Evolutionary conservation across 345 rosid species (phyloP), one percentile per base, ranked within the genome.

Genomic region (Orychophragmus violaceus): DNA sequence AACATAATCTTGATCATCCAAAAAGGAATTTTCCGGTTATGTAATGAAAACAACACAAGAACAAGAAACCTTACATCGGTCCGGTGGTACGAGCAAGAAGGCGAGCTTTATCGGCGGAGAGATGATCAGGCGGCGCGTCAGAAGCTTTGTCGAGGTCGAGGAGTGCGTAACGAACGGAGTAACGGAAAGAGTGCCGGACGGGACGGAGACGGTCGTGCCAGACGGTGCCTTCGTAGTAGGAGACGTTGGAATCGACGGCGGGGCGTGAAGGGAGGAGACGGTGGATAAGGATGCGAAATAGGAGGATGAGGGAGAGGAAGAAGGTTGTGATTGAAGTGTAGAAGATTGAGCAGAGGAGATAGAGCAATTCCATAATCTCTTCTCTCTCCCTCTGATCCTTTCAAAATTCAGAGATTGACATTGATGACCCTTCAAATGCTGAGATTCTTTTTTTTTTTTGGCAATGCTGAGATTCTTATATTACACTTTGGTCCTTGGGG

Each of bases 121-220:
- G 85, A 75, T 90, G 96, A 71, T 79, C 92, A 0, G 77, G 71
- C 16, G 92, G 87, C 12, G 66, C 6, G 19, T 23, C 3, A 24
- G 67, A 12, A 0, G 85, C 72, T 27, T 62, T 66, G 56, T 88
- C 91, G 57, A 90, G 91, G 84, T 86, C 91, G 28, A 78, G 69
- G 54, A 93, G 86, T 1, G 90, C 95, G 72, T 86, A 92, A 64
- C 95, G 89, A 12, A 89, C 89, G 5, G 84, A 22, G 80, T 86
- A 87, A 14, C 69, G 79, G 69, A 93, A 90, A 0, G 88, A 82
- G 68, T 92, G 93, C 23, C 75, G 82, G 64, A 80, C 82, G 30
- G 96, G 98, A 17, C 78, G 92, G 76, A 89, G 88, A 54, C 95
- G 95, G 70, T 87, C 82, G 76, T 92, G 96, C 89, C 87, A 87